Evolutionary conservation across 306 rosid species (phyloP).

Genomic region (Fragaria iinumae): DNA sequence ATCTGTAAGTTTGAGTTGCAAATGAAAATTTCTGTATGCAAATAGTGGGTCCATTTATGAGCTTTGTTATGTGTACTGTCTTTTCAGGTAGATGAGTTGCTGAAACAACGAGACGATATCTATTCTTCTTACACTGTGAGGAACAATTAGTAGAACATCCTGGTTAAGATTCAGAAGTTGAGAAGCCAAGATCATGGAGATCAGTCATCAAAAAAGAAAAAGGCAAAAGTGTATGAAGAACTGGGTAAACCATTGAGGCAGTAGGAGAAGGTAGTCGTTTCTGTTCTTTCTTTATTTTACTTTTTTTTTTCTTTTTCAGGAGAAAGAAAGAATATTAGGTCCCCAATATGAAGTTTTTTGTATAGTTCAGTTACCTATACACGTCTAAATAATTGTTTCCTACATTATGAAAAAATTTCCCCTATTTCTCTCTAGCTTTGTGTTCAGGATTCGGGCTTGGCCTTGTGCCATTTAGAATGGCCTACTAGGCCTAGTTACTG

Average conservation of each 20-base stretch:
- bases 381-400: not conserved
- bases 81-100: slow-evolving; percentile 87
- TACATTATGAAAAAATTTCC: not conserved
- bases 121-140: slow-evolving; percentile 68
- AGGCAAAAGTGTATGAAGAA: slow-evolving; percentile 1
- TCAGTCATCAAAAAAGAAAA: slow-evolving; percentile 58
- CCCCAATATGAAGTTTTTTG: not conserved
- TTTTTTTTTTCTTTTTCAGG: not conserved
- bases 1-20: slow-evolving; percentile 45
- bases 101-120: slow-evolving; percentile 78
- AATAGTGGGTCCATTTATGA: not conserved
- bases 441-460: not conserved
- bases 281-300: not conserved
- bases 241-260: slow-evolving; percentile 18
- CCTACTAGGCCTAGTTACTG: not conserved
- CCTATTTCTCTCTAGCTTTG: not conserved
- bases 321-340: not conserved
- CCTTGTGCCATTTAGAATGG: not conserved
- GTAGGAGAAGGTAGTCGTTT: not conserved
- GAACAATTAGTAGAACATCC: slow-evolving; percentile 44
- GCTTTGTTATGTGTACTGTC: not conserved
- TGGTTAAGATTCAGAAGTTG: slow-evolving; percentile 56
- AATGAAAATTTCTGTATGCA: not conserved
- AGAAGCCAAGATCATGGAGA: slow-evolving; percentile 65
- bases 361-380: not conserved